These are phyloP conservation scores for Tulasnella calospora DNA, from an alignment of 768 basidiomycete species.

Conservation along the genomic window DNA sequence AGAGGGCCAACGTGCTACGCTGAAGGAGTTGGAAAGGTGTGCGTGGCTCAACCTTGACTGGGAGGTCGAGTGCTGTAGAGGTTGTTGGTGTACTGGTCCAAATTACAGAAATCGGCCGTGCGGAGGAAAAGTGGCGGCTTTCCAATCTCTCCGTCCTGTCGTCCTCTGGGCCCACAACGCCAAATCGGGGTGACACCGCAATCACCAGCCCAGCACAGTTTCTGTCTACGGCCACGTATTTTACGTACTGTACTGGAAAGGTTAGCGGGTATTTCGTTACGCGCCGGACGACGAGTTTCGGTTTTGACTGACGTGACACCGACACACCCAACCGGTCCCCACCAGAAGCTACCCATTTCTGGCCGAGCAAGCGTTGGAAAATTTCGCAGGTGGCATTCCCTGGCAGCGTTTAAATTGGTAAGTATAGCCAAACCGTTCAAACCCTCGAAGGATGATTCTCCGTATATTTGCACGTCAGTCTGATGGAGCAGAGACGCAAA, in stretches of 20 bases:
- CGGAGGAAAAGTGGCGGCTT: background rate
- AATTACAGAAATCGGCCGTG: background rate
- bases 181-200: background rate
- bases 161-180: constrained; percentile 1
- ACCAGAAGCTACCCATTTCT: background rate
- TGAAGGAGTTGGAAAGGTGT: background rate
- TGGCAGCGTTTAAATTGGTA: background rate
- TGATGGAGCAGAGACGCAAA: constrained; percentile 33
- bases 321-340: background rate
- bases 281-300: background rate
- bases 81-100: background rate
- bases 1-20: background rate
- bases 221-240: background rate
- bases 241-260: background rate
- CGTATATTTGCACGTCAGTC: constrained; percentile 47
- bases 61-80: background rate
- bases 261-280: background rate
- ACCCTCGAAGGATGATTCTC: constrained; percentile 22
- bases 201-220: background rate
- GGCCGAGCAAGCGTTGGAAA: background rate
- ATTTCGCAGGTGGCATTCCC: background rate
- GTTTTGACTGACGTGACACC: background rate
- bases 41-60: background rate
- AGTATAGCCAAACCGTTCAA: background rate
- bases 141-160: background rate